These are phyloP conservation scores for Ceratocystis albifundus DNA, from an alignment of 2,329 filamentous ascomycete genomes.

Conservation along the genomic window DNA sequence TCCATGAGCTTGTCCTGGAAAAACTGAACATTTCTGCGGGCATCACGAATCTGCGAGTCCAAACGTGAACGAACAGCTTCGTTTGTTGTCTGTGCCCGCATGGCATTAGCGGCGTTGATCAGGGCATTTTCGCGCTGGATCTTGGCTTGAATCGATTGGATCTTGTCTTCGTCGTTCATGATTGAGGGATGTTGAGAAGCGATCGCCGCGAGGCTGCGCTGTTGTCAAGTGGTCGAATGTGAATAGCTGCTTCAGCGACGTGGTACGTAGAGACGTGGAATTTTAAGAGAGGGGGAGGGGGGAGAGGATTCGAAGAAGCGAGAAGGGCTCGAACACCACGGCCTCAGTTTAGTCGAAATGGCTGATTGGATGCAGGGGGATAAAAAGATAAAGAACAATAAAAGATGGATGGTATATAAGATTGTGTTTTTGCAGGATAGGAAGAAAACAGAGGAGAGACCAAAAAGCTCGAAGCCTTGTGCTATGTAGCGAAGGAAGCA, in stretches of 20 bases:
- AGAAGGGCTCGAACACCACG: not conserved
- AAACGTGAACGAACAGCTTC: conserved; percentile 78
- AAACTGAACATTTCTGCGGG: conserved; percentile 85
- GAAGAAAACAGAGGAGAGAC: not conserved
- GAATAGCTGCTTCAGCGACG: not conserved
- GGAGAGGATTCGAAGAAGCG: not conserved
- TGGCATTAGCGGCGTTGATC: conserved; percentile 84
- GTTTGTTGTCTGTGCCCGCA: conserved; percentile 94
- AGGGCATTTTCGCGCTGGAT: conserved; percentile 95
- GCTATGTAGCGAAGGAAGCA: not conserved
- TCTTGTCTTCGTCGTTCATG: conserved; percentile 54
- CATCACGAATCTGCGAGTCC: conserved; percentile 89
- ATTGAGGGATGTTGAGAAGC: conserved; percentile 28
- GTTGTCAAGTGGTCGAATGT: not conserved
- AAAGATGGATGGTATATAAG: conserved; percentile 2
- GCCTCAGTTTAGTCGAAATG: not conserved
- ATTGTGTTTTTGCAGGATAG: not conserved
- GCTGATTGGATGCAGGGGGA: not conserved
- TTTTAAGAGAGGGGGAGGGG: not conserved
- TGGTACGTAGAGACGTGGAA: not conserved
- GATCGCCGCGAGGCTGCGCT: conserved; percentile 5
- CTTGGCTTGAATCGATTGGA: conserved; percentile 82
- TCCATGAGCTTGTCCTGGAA: conserved; percentile 86
- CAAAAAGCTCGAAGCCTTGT: conserved; percentile 1
- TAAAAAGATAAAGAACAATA: conserved; percentile 1